phyloP scores from a whole-genome alignment of 1,284 basidiomycete species.

The Cryptococcus depauperatus region DNA sequence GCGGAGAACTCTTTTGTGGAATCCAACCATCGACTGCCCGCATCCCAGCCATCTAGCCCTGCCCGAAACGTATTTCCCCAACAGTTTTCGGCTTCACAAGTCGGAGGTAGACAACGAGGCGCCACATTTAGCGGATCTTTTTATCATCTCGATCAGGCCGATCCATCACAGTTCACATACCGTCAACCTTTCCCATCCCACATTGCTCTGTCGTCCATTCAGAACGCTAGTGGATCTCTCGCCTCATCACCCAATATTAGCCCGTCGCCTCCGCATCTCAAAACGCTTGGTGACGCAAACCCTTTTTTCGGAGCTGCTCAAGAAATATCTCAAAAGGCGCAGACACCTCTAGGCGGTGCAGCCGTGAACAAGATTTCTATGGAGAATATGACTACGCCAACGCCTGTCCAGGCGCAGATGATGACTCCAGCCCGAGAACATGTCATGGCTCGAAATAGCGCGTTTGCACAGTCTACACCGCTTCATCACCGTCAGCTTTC shows the following conservation, averaged over 20 bases:
- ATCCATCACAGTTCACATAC: conserved; percentile 1
- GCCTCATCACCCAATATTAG: conserved; percentile 24
- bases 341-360: conserved; percentile 4
- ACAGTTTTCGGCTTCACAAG: neutral
- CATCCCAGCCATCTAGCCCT: conserved; percentile 38
- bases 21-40: conserved; percentile 22
- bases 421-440: too few relatives aligned
- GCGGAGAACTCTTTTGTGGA: conserved; percentile 11
- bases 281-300: conserved; percentile 3
- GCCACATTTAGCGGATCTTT: conserved; percentile 38
- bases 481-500: neutral
- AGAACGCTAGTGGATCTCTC: conserved; percentile 10
- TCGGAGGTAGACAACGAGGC: conserved; percentile 29
- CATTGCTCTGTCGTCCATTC: neutral
- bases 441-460: conserved; percentile 16
- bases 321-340: neutral
- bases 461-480: conserved; percentile 5
- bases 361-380: conserved; percentile 23
- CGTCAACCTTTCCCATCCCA: conserved; percentile 29
- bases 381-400: conserved; percentile 35
- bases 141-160: conserved; percentile 1
- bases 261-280: conserved; percentile 13
- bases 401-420: conserved; percentile 4
- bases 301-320: conserved; percentile 7
- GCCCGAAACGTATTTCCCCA: conserved; percentile 21